phyloP scores from a whole-genome alignment of 1,139 yeast genomes.

The Nadsonia starkeyi-henricii region DNA sequence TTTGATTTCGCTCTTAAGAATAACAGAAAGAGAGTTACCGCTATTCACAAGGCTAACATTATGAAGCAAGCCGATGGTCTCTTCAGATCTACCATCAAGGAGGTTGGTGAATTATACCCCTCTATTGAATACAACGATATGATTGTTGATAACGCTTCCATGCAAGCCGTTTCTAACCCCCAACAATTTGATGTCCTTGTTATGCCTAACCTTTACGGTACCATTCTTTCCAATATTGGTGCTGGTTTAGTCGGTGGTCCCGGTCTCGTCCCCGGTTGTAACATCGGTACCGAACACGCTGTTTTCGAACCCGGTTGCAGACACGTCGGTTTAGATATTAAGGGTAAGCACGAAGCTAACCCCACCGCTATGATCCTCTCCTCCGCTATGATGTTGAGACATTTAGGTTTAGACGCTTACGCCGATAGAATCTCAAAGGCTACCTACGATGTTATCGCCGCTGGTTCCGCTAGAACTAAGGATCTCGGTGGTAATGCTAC shows the following conservation, averaged over 20 bases:
- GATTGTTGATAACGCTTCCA: constrained; percentile 97
- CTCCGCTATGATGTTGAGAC: constrained; percentile 83
- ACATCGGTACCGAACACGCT: constrained; percentile 95
- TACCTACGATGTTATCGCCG: constrained; percentile 77
- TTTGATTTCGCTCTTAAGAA: constrained; percentile 89
- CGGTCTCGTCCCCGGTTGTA: constrained; percentile 96
- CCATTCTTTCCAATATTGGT: constrained; percentile 93
- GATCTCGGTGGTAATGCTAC: constrained; percentile 85
- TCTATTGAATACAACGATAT: constrained; percentile 75
- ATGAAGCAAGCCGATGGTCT: constrained; percentile 98
- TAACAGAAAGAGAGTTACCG: constrained; percentile 85
- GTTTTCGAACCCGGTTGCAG: constrained; percentile 99
- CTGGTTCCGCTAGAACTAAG: constrained; percentile 65
- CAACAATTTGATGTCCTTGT: constrained; percentile 97
- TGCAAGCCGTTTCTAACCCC: constrained; percentile 98
- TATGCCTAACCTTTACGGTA: constrained; percentile 96
- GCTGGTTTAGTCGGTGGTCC: constrained; percentile 98
- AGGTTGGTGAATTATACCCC: constrained; percentile 82
- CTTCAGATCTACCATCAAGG: constrained; percentile 87
- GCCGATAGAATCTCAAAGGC: constrained; percentile 85
- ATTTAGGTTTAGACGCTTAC: constrained; percentile 69
- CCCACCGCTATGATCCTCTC: constrained; percentile 96
- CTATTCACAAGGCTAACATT: constrained; percentile 97
- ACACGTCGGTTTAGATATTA: constrained; percentile 94
- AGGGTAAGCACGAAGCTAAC: constrained; percentile 90